A percentile compares a stretch with the other conserved stretches of the same genome.
These are phyloP conservation scores for Chytriomyces confervae DNA, from an alignment of 192 early-diverging fungal genomes.

Conservation along the genomic window DNA sequence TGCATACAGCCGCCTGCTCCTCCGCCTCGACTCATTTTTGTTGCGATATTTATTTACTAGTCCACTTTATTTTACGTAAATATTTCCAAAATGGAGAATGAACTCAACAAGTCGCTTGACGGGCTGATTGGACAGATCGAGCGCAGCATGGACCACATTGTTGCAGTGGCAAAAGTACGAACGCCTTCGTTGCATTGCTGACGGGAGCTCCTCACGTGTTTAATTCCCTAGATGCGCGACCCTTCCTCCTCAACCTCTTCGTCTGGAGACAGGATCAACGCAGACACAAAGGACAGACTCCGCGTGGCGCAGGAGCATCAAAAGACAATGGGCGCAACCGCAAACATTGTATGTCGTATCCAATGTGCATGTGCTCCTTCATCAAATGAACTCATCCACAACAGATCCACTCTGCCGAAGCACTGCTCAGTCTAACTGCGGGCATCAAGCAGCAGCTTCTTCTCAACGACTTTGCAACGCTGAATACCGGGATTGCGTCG, in stretches of 20 bases:
- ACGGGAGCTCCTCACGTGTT: no score
- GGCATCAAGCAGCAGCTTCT: slow-evolving; percentile 52
- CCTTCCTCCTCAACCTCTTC: no score
- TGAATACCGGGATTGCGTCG: slow-evolving; percentile 32
- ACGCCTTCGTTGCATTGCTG: no score
- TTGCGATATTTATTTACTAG: not conserved
- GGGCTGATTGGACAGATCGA: slow-evolving; percentile 8
- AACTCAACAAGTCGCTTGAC: slow-evolving; percentile 30
- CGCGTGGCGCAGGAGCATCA: slow-evolving; percentile 49
- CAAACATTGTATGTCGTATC: slow-evolving; percentile 42
- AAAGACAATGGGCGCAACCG: slow-evolving; percentile 37
- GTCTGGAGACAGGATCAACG: not conserved
- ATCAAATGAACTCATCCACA: not conserved
- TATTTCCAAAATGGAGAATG: slow-evolving; percentile 21
- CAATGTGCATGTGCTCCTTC: not conserved
- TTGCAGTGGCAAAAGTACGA: not conserved
- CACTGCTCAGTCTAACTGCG: slow-evolving; percentile 47
- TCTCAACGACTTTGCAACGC: slow-evolving; percentile 47
- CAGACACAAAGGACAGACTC: slow-evolving; percentile 39
- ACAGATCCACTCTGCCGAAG: slow-evolving; percentile 45
- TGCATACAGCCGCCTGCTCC: not conserved
- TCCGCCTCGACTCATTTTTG: not conserved
- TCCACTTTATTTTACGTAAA: not conserved
- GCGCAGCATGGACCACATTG: not conserved
- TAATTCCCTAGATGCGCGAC: no score